Base-by-base conservation (phyloP, 176 grass and related monocot genomes). In the Hsuehochloa calcarea region DNA sequence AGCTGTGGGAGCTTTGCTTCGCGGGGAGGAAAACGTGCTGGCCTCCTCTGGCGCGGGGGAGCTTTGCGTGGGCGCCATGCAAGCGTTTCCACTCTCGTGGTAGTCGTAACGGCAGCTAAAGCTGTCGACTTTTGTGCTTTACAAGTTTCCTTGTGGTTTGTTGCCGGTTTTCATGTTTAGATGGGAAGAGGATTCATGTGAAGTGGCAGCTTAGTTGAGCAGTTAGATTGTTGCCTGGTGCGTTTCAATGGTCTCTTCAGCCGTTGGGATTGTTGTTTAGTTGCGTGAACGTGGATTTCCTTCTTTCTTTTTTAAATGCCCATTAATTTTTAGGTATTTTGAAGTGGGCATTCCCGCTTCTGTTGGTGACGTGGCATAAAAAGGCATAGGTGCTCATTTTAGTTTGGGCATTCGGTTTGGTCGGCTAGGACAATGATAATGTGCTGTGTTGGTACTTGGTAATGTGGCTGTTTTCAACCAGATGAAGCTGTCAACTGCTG, bases 31-130 rank as follows among this genome's bases (percentile, higher is more conserved):
- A 29, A 62, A 70, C 52, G 65, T 60, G 75, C 51, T 61, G 74
- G 6, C 12, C 64, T 16, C 44, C n/a, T 35, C 40, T 49, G 68
- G 22, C 9, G 14, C 8, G 3, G 25, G 23, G 26, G 69, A 34
- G 41, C 83, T 70, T 85, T 85, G 83, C 83, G 73, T 85, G 84
- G 20, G 10, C 19, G 20, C 74, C 39, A 61, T 85, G 52, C 51
- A 46, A 71, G 65, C 39, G 52, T 79, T 68, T 15, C 63, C 49
- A 39, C 37, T 46, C 83, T 75, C 56, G 19, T 50, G 43, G 1
- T 39, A 56, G 15, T 47, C 56, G 11, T 15, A 74, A 51, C 20
- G 43, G 70, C 3, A 5, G 12, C 63, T 60, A 69, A 65, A 52
- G 70, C 47, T 58, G 40, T 8, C 25, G 4, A 8, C 25, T 23